Evolutionary conservation across 2,329 filamentous ascomycete species (phyloP).

Genomic region (Xylaria sp.): DNA sequence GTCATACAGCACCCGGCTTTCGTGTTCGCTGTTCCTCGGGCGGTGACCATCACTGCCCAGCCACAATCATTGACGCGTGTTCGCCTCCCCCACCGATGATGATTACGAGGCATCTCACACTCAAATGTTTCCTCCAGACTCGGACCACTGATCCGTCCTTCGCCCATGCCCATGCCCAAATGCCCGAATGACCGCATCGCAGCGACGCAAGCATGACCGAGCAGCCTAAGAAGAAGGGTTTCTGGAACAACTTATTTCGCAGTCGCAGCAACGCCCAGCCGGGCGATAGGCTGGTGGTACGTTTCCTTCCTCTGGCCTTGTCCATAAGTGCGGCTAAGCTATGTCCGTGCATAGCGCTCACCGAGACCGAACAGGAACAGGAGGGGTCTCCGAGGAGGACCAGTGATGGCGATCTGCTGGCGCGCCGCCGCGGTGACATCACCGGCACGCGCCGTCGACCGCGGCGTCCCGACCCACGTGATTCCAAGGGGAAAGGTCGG

Average conservation of each 20-base stretch:
- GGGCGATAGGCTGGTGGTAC: constrained; percentile 53
- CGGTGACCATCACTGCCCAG: constrained; percentile 41
- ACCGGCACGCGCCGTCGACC: constrained; percentile 55
- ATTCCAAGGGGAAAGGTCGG: constrained; percentile 55
- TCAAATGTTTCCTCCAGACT: constrained; percentile 33
- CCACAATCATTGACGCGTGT: constrained; percentile 47
- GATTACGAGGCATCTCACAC: constrained; percentile 40
- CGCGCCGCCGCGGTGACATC: constrained; percentile 43
- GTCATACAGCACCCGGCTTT: constrained; percentile 4
- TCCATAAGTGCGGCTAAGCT: constrained; percentile 32
- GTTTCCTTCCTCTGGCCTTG: constrained; percentile 34
- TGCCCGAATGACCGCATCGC: constrained; percentile 31
- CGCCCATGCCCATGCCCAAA: background rate
- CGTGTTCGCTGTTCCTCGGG: constrained; percentile 17
- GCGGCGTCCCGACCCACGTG: constrained; percentile 54
- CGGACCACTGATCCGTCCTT: constrained; percentile 33
- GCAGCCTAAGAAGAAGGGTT: constrained; percentile 57
- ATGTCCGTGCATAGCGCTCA: constrained; percentile 37
- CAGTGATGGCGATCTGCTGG: constrained; percentile 51
- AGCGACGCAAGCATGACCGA: constrained; percentile 44
- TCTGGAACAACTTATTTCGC: constrained; percentile 62
- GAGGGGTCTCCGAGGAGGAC: constrained; percentile 48
- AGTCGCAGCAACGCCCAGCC: constrained; percentile 57
- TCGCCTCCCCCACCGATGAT: constrained; percentile 41
- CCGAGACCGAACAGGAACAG: constrained; percentile 44